Base-by-base conservation (phyloP, 495 filamentous ascomycete genomes). In the Echria macrotheca region DNA sequence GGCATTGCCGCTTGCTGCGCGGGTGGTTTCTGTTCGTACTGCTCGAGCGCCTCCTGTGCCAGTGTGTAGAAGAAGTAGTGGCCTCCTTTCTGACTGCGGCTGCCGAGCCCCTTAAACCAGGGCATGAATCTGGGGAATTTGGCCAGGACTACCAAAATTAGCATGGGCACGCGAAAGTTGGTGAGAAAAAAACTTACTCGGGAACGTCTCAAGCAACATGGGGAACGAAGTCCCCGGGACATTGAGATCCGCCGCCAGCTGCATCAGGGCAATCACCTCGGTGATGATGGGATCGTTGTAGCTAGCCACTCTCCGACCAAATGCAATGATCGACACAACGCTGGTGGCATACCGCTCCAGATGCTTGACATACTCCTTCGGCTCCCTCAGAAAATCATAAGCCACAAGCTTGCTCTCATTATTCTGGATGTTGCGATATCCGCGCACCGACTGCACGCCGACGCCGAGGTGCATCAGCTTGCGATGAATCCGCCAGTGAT, bases 281-380 rank as follows among this genome's bases (percentile, higher is more conserved):
- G 71, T 75, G 50, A 85, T 79, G 41, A 84, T 73, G 23, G 78
- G 71, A 32, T 82, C 79, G 23, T 80, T 69, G 52, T 76, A 70
- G 29, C 69, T 73, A 32, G 78, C 73, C 9, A 84, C 79, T 6
- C 81, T 67, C 14, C 80, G 69, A 0, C 81, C 81, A 53, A 83
- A 84, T 2, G 74, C 78, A 41, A 84, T 77, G 47, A 77, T 81
- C 25, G 79, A 79, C 35, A 84, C 82, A 9, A 85, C 76, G 47
- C 77, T 81, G 1, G 78, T 78, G 2, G 81, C 80, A 50, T 82
- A 85, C 26, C 81, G 68, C 58, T 85, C 81, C 6, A 85, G 66
- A 37, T 81, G 78, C 62, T 78, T 81, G 37, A 79, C 79, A 62
- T 80, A 85, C 25, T 72, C 63, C 18, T 57, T 58, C 0, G 76